Base-by-base conservation (phyloP, 108 stramenopile genomes). In the Schizochytrium sp. region DNA sequence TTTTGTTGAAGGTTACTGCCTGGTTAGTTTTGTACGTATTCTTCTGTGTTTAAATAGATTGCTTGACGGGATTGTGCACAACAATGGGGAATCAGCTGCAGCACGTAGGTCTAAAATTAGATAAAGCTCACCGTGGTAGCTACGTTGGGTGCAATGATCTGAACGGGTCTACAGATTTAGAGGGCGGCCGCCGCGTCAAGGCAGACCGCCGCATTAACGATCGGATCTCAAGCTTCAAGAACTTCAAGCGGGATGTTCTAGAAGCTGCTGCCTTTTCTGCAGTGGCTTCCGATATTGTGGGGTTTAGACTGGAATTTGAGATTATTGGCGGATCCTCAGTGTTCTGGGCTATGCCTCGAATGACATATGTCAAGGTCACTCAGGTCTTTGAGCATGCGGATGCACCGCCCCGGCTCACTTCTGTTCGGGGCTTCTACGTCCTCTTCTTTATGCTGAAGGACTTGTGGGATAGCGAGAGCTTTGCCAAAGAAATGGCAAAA, bases 351-450 rank as follows among this genome's bases (percentile, higher is more conserved):
- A 17, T 83, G 76, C 76, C 50, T 2, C 50, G 76, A n/a, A 55
- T 55, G 47, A 83, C 76, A 46, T 83, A 55, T 40, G 76, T 83
- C 76, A 83, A 83, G 4, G 76, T 83, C 17, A 83, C 50, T 5
- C 76, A 83, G 47, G 50, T 83, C 76, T 83, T 83, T 40, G 76
- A 49, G 15, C 47, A 83, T 53, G 76, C 47, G 28, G 40, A 83
- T 10, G 76, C 76, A n/a, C 76, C 76, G 1, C 76, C 76, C n/a
- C 76, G 76, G 10, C 76, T 83, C 2, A 83, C 76, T 53, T 83
- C 76, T 5, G 76, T 83, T 5, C 76, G 76, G n/a, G 76, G 76
- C 15, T 83, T 83, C 76, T 83, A 83, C 53, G 40, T 55, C 76
- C 13, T 83, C 50, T 55, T 38, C 76, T 55, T 83, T 83, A 49